These are phyloP conservation scores for Syzygium jambos DNA, from an alignment of 345 rosid species.

Conservation along the genomic window DNA sequence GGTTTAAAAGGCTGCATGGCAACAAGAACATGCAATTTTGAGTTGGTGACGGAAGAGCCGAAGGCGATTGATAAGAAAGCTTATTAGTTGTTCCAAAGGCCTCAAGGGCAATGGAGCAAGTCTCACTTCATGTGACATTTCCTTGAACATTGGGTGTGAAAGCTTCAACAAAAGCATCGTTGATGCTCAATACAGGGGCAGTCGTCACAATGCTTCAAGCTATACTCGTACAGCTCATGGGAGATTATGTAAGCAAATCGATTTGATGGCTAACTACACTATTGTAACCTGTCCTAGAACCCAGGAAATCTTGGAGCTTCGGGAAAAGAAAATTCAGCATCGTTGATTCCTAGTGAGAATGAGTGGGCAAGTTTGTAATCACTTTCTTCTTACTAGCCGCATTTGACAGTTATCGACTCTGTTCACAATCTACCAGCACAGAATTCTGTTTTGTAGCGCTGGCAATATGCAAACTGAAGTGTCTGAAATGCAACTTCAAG, in stretches of 20 bases:
- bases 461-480: background rate
- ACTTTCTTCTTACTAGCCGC: background rate
- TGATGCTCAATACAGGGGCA: background rate
- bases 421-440: too few species aligned
- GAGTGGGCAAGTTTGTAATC: background rate
- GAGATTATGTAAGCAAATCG: background rate
- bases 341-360: background rate
- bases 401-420: background rate
- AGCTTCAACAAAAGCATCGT: background rate
- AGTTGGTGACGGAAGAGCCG: background rate
- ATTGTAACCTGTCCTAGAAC: background rate
- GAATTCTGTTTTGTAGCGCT: background rate
- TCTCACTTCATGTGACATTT: background rate
- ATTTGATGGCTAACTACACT: background rate
- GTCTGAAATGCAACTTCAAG: background rate
- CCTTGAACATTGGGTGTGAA: background rate
- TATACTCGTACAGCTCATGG: background rate
- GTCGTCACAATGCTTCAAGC: background rate
- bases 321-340: background rate
- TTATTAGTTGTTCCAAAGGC: background rate
- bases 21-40: background rate
- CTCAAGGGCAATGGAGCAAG: too few species aligned
- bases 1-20: background rate
- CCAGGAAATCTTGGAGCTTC: background rate
- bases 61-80: background rate